Conservation (phyloP, 2,329 filamentous ascomycete species). For the Fusarium redolens region DNA sequence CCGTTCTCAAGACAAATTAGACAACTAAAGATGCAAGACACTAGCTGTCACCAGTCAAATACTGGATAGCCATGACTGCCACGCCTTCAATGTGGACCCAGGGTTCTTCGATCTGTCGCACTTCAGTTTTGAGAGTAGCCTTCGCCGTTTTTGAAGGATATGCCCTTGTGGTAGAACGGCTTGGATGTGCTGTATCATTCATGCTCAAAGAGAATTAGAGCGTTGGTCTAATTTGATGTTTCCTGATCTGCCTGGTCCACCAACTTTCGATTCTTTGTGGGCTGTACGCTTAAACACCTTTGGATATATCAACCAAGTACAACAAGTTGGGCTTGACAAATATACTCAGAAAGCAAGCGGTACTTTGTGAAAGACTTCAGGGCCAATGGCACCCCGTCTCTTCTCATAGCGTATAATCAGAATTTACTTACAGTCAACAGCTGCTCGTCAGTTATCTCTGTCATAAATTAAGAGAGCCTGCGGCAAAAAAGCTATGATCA, state of each 20-base stretch:
- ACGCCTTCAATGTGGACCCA: conserved; percentile 22
- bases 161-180: conserved; percentile 29
- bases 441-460: background rate
- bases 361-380: background rate
- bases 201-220: conserved; percentile 16
- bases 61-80: conserved; percentile 9
- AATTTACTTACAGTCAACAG: background rate
- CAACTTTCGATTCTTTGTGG: background rate
- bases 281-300: background rate
- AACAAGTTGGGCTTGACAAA: background rate
- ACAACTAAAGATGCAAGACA: conserved; percentile 37
- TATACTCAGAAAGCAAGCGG: background rate
- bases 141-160: conserved; percentile 26
- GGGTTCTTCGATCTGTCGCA: conserved; percentile 24
- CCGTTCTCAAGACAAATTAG: conserved; percentile 34
- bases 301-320: background rate
- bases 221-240: conserved; percentile 12
- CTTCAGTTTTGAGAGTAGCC: conserved; percentile 34
- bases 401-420: background rate
- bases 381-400: background rate
- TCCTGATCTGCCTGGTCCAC: conserved; percentile 8
- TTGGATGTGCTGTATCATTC: conserved; percentile 16
- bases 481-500: background rate
- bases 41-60: conserved; percentile 21
- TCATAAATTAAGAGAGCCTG: background rate